Conservation (phyloP, 2,329 filamentous ascomycete species). For the Rasamsonia emersonii region DNA sequence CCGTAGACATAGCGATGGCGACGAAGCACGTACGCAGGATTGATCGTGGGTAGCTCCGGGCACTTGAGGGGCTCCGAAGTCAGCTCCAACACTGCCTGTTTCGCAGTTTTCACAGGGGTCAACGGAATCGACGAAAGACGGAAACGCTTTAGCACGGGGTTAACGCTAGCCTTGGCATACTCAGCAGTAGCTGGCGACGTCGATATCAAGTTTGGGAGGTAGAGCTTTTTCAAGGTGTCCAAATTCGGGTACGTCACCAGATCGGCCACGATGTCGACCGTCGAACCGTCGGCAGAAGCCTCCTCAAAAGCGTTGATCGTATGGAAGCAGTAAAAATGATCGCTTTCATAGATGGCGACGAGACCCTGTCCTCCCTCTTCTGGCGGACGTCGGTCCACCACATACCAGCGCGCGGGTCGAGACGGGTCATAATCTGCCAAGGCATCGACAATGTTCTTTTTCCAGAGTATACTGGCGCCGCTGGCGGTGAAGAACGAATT, state of each 20-base stretch:
- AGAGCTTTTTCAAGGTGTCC: slow-evolving; percentile 58
- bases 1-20: slow-evolving; percentile 45
- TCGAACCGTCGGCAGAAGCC: slow-evolving; percentile 20
- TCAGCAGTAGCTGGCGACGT: slow-evolving; percentile 41
- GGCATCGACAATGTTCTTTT: slow-evolving; percentile 59
- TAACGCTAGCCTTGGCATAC: slow-evolving; percentile 24
- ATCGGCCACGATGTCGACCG: slow-evolving; percentile 56
- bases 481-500: slow-evolving; percentile 50
- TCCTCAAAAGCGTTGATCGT: slow-evolving; percentile 69
- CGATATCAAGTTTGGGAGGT: slow-evolving; percentile 60
- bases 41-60: slow-evolving; percentile 45
- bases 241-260: slow-evolving; percentile 54
- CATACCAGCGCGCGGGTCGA: slow-evolving; percentile 58
- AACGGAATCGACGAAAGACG: slow-evolving; percentile 27
- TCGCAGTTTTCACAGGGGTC: slow-evolving; percentile 5
- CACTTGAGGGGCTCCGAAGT: slow-evolving; percentile 14
- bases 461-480: slow-evolving; percentile 55
- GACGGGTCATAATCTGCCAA: slow-evolving; percentile 54
- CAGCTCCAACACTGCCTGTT: slow-evolving; percentile 19
- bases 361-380: slow-evolving; percentile 50
- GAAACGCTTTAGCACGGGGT: slow-evolving; percentile 25
- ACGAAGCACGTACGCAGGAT: slow-evolving; percentile 35
- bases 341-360: slow-evolving; percentile 58
- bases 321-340: slow-evolving; percentile 71
- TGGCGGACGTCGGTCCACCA: slow-evolving; percentile 53